These are phyloP conservation scores for Chloranthus sessilifolius DNA, from an alignment of 164 flowering plant genomes.

Conservation along the genomic window DNA sequence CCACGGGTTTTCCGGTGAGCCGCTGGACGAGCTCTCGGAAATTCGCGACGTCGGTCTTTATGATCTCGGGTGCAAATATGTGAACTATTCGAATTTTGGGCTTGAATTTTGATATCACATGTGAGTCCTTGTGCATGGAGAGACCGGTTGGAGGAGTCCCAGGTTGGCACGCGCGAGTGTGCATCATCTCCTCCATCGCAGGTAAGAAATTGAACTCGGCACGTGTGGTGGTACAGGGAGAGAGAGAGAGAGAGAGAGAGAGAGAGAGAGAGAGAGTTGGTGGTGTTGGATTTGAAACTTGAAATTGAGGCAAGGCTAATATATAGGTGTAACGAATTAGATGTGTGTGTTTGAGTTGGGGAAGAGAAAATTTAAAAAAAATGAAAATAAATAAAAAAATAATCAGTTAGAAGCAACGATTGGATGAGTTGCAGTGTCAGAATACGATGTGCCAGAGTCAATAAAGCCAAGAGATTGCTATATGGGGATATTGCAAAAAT, in stretches of 20 bases:
- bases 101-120: conserved; percentile 48
- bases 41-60: conserved; percentile 78
- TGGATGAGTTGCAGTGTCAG: conserved; percentile 1
- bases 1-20: conserved; percentile 75
- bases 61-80: conserved; percentile 89
- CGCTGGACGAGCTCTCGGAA: conserved; percentile 83
- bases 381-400: background rate
- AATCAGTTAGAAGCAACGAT: conserved; percentile 1
- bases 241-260: conserved; percentile 6
- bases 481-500: too few relatives aligned
- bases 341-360: background rate
- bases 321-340: background rate
- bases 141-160: conserved; percentile 23
- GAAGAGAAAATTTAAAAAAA: background rate
- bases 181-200: conserved; percentile 17
- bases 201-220: background rate
- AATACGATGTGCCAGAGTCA: background rate
- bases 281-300: too few relatives aligned
- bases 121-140: conserved; percentile 50
- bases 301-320: too few relatives aligned
- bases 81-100: conserved; percentile 82
- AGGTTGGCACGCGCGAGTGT: conserved; percentile 10
- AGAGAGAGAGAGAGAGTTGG: too few relatives aligned
- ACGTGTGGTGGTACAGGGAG: background rate
- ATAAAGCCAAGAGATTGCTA: too few relatives aligned